Evolutionary conservation across 2,329 filamentous ascomycete species (phyloP), one percentile per base, ranked within the genome.

Genomic region (Zymoseptoria passerinii): DNA sequence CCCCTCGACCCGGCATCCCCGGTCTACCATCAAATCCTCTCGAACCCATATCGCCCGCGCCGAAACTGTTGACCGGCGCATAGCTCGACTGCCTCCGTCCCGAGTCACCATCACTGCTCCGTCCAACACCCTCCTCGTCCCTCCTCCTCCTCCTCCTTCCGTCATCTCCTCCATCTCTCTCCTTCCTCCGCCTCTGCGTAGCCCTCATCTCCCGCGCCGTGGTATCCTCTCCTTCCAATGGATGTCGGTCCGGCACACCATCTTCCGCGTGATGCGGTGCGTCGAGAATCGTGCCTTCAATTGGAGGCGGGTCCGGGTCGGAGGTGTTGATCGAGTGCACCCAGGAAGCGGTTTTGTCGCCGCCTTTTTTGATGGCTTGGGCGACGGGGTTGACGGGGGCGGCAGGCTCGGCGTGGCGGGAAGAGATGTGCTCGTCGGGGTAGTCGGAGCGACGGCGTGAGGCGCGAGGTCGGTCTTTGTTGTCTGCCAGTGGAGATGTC

Each of bases 291-390:
- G 78, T 80, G 58, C 75, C 76, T 53, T 74, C 72, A 23, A 74
- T 61, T 2, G 77, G 77, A 1, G 76, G 74, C 3, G 77, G 77
- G 4, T 75, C 73, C 3, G 78, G 77, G 19, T 76, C 76, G 29
- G 77, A 75, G 52, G 75, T 73, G 54, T 72, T 75, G 54, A 80
- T 65, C 1, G 71, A 75, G 58, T 79, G 69, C 8, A 80, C 77
- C 78, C 78, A 80, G 0, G 75, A 77, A 1, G 73, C 73, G 4
- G 78, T 80, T 69, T 80, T 80, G 69, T 80, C 76, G 53, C 74
- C 72, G 58, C 67, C 67, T 63, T 63, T 63, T 61, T 68, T 66
- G 57, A 67, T 65, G 44, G 61, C 66, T 64, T 68, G 68, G 66
- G 66, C 65, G 57, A 62, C 53, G 28, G 67, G 63, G 44, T 62